A percentile compares a stretch with the other conserved stretches of the same genome.
Conservation (phyloP, 2,329 filamentous ascomycete genomes). For the Herpotrichia juniperi region DNA sequence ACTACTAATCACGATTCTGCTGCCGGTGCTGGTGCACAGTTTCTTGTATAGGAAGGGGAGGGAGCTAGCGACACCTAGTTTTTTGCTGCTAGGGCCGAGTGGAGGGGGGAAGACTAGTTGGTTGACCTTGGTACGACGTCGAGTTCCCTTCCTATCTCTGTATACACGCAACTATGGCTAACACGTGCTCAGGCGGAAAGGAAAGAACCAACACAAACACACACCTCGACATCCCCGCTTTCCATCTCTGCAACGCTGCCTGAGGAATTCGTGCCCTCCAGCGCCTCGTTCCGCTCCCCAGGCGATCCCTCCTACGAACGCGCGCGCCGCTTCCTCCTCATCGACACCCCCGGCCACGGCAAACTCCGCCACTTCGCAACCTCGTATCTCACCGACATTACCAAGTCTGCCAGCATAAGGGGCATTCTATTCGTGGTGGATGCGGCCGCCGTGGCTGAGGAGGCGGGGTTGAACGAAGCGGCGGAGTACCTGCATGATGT, state of each 20-base stretch:
- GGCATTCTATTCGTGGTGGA: conserved; percentile 91
- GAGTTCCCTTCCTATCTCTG: conserved; percentile 19
- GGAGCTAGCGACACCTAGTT: conserved; percentile 72
- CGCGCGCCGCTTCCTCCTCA: conserved; percentile 72
- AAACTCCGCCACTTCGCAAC: conserved; percentile 81
- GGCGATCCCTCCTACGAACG: conserved; percentile 65
- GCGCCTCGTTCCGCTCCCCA: conserved; percentile 68
- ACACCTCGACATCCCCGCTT: conserved; percentile 49
- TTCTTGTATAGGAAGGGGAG: conserved; percentile 72
- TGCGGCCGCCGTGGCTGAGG: conserved; percentile 61
- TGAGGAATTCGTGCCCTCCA: conserved; percentile 61
- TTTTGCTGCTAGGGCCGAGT: conserved; percentile 81
- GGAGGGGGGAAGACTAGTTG: conserved; percentile 88
- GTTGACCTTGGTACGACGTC: conserved; percentile 79
- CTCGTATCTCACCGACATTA: conserved; percentile 54
- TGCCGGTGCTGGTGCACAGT: conserved; percentile 79
- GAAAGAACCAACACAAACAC: conserved; percentile 60
- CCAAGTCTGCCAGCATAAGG: conserved; percentile 60
- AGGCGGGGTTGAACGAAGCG: conserved; percentile 67
- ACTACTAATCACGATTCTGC: conserved; percentile 70
- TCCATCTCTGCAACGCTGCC: conserved; percentile 67
- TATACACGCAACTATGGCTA: no score
- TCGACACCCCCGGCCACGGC: conserved; percentile 94
- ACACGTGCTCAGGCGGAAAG: conserved; percentile 61
- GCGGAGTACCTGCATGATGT: conserved; percentile 89